Evolutionary conservation across 2,329 filamentous ascomycete genomes (phyloP), one percentile per base, ranked within the genome.

Genomic region (Neopestalotiopsis sp.): DNA sequence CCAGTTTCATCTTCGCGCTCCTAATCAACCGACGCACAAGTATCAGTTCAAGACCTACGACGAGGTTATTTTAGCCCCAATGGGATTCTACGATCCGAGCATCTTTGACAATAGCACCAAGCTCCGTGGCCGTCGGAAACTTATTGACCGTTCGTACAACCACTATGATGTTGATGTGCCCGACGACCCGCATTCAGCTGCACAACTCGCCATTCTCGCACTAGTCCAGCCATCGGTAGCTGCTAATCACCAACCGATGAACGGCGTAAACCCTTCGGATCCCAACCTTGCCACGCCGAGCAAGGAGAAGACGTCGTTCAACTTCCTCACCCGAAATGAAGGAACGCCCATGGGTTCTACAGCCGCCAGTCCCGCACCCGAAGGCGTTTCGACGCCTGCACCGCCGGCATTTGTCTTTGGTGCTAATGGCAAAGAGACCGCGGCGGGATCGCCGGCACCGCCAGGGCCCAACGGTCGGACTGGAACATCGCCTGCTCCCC

Each of bases 11-110:
- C 88, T 99, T 17, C 92, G 96, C 34, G 93, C 93, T 10, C 92
- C 93, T 1, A 94, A 94, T 66, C 91, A 97, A 78, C 92, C 96
- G 65, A 99, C 96, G 1, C 89, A 91, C 71, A 98, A 97, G 81
- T 98, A 97, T 81, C 89, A 91, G 56, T 98, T 98, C 86, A 98
- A 98, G 84, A 95, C 93, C 0, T 99, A 98, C 76, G 96, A 99
- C 74, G 96, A 98, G 80, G 92, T 97, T 28, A 93, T 97, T 74
- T 86, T 99, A n/a, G 92, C 96, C 0, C 92, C 95, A 1, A 94
- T 97, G 91, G 95, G 94, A n/a, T 93, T 95, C 75, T 98, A 97
- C 79, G 92, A 95, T 70, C 95, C 96, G 0, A 84, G 88, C 2
- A 92, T 98, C 67, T 97, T 98, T 74, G 94, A 97, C 77, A 92